Base-by-base conservation (phyloP, 2,329 filamentous ascomycete genomes). In the Alternaria sp. region DNA sequence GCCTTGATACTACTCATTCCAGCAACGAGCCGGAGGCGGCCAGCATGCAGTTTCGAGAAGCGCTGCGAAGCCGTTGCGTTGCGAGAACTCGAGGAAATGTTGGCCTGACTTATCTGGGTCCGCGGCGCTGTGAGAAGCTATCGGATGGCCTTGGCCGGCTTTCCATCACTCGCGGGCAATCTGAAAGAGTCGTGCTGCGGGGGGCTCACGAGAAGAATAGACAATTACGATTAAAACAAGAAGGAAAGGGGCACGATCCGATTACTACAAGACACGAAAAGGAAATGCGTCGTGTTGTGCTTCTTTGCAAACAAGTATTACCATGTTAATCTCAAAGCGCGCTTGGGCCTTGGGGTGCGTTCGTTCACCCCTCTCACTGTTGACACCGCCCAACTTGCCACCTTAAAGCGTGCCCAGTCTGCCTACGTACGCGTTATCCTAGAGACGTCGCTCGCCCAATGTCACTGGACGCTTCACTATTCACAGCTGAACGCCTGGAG, bases 1-100 rank as follows among this genome's bases (percentile, higher is more conserved):
- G 73, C 69, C 69, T 77, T 78, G 66, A 76, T 69, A 64, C 70
- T 75, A 62, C 71, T 72, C 76, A 77, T 77, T 41, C 66, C 70
- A 30, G 64, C 67, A 46, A 69, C 57, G 49, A 73, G 61, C 62
- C 64, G 56, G 52, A 64, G 62, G 46, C 63, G 43, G 61, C 61
- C 67, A 56, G 69, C 66, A 66, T 65, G 62, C 63, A 67, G 58
- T 44, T 44, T 57, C 12, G 57, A 26, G 28, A 42, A 49, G 57
- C 44, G 59, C 59, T 47, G 36, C 51, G 49, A 32, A 20, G 38
- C 53, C 44, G 51, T 53, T 55, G 57, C 46, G 51, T 43, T 41
- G 44, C 44, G 22, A 22, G 51, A 30, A 16, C 30, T 34, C 26
- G 18, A 38, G 43, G 22, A 49, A 49, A 36, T 49, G 46, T 22